Evolutionary conservation across 768 basidiomycete genomes (phyloP), one percentile per base, ranked within the genome.

Genomic region (Tulasnella sp.): DNA sequence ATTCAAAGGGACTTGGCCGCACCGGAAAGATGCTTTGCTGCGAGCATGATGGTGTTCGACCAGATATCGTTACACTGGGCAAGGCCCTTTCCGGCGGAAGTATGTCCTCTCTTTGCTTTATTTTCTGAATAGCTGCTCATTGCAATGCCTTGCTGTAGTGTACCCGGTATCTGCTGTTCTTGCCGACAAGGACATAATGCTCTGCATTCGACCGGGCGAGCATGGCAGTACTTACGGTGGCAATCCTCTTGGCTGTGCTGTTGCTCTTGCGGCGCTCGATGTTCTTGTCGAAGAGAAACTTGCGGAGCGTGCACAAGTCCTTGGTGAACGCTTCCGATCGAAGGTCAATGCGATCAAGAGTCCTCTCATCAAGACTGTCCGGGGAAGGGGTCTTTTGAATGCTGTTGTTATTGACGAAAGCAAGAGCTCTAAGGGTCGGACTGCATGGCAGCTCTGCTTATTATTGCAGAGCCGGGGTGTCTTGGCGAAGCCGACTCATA

Each of bases 101-200:
- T 94, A 72, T 79, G 90, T 29, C 15, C 19, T 38, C 85, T 52
- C 54, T 3, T 52, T 8, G 37, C 25, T 74, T 36, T 39, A 22
- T n/a, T 15, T 14, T 34, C 36, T 25, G 15, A 64, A 58, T n/a
- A 25, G 19, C 12, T 15, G 58, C 31, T 64, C n/a, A 64, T 64
- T 12, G 3, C 1, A 34, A 64, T 71, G 19, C 70, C 67, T 45
- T 29, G 34, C 54, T 40, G 3, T 49, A 94, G 93, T 98, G 77
- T 98, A 97, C 83, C 97, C 97, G 64, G 96, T 99, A 14, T 97
- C 96, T 34, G 95, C 93, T 17, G 96, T 99, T 25, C 88, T 99
- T 39, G 91, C 96, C 22, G 90, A 94, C 83, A 89, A 90, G 79
- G 91, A 93, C n/a, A 83, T 99, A 79, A 97, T 99, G 94, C 89